These are phyloP conservation scores for Anisodus tanguticus DNA, from an alignment of 257 asterid genomes.

Conservation along the genomic window DNA sequence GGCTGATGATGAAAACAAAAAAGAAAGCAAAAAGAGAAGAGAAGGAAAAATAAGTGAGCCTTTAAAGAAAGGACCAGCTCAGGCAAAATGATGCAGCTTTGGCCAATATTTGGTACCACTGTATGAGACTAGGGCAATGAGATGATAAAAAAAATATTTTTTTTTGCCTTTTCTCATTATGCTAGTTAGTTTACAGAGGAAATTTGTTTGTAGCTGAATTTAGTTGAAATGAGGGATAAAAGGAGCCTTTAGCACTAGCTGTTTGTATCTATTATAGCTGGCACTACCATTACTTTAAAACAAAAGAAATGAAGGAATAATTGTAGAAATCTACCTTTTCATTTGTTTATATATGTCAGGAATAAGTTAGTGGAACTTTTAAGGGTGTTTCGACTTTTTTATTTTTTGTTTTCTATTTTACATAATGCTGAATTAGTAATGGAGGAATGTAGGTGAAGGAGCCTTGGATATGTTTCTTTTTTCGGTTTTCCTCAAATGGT, in stretches of 20 bases:
- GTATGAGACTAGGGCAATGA: slow-evolving; percentile 36
- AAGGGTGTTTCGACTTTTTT: slow-evolving; percentile 41
- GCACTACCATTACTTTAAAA: slow-evolving; percentile 45
- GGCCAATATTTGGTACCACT: slow-evolving; percentile 48
- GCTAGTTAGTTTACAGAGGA: slow-evolving; percentile 31
- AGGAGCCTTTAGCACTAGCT: slow-evolving; percentile 56
- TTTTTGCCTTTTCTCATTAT: neutral
- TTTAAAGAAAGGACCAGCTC: slow-evolving; percentile 42
- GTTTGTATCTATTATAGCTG: slow-evolving; percentile 49
- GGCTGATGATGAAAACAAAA: slow-evolving; percentile 30
- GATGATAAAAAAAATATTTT: neutral
- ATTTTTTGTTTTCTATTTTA: neutral
- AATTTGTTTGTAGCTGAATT: slow-evolving; percentile 55
- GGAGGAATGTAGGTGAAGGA: slow-evolving; percentile 36
- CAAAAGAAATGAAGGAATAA: slow-evolving; percentile 54
- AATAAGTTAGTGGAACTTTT: slow-evolving; percentile 73
- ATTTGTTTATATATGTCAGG: slow-evolving; percentile 63
- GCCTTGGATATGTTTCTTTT: slow-evolving; percentile 28
- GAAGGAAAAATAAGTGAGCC: slow-evolving; percentile 32
- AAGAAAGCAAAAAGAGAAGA: slow-evolving; percentile 5
- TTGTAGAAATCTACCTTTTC: slow-evolving; percentile 60
- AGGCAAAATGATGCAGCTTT: slow-evolving; percentile 56
- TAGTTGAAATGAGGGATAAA: slow-evolving; percentile 41
- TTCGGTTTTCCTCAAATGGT: slow-evolving; percentile 55
- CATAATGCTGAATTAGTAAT: neutral